Base-by-base conservation (phyloP, 495 filamentous ascomycete species). In the Xylaria intraflava region DNA sequence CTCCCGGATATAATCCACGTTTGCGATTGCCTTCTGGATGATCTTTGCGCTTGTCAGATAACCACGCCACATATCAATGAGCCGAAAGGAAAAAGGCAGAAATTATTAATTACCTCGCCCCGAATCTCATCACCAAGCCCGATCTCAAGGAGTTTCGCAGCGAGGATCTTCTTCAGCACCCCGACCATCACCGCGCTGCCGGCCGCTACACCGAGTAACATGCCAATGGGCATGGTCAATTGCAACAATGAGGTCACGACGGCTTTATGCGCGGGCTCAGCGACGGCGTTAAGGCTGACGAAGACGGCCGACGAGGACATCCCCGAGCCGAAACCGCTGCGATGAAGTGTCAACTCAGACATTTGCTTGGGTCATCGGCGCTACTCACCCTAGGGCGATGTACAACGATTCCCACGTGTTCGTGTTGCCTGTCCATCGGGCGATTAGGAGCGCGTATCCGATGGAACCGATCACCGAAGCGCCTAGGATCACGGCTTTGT, bases 341-440 rank as follows among this genome's bases (percentile, higher is more conserved):
- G 2, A 40, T 8, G 45, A 40, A 1, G 2, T n/a, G 44, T 54
- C 6, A 54, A 24, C 31, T 30, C n/a, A 35, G 6, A 14, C 0
- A 20, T 29, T 10, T 12, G 7, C 16, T 14, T 10, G 2, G 23
- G 2, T 2, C 8, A n/a, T n/a, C 2, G 7, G 20, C 1, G 2
- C 0, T 8, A 22, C 60, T 55, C 20, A 65, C 31, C 77, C 78
- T 0, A 80, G 82, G 9, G 81, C 60, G 42, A 87, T 85, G 58
- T 84, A 86, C 0, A 88, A 57, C 0, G 82, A 81, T 51, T 86
- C 83, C 63, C 68, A 71, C 62, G 73, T 72, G 22, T 76, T 75
- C 0, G 83, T 86, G 51, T 83, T 48, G 0, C 83, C 85, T 36
- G 78, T 72, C 85, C 85, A 89, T 33, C 76, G 68, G 22, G 80